Base-by-base conservation (phyloP, 225 moss, liverwort and hornwort species). In the Thuidium tamariscinum region DNA sequence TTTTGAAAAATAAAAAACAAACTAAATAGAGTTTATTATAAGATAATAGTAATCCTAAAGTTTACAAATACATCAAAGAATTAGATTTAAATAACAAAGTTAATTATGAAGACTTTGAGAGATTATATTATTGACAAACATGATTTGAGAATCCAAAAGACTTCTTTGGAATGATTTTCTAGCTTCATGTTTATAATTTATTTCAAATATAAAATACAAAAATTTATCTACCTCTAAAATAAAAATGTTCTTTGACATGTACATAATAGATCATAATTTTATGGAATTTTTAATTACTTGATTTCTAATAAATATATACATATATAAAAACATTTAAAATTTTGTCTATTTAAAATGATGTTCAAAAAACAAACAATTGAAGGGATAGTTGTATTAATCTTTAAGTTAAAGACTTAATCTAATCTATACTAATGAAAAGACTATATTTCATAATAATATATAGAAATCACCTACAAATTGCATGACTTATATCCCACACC, bases 31-130 rank as follows among this genome's bases (percentile, higher is more conserved):
- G 1, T 1, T 49, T 51, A 34, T 21, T 34, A 21, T 5, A 74
- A 34, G 2, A 12, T 7, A 4, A 12, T 5, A 0, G 1, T 51
- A 51, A 13, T 74, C 3, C 5, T 5, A 74, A 49, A 2, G 8
- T 4, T 0, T 22, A 8, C 0, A 0, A 51, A 74, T 34, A 13
- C 8, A 20, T 34, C 0, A 32, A 9, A 70, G 5, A 14, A 70
- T 26, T 26, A 4, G 15, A 8, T 70, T 42, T 16, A 42, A 70
- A 42, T 26, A 69, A 41, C 5, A 44, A 29, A 44, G 1, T 16
- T 71, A 27, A 44, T 44, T 1, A 71, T 44, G 3, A 29, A 44
- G 9, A 5, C 15, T 69, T 15, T 23, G 4, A 15, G 26, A 41
- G 15, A 14, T 25, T 1, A 4, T 69, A 41, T 14, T 69, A 25